A percentile compares a stretch with the other conserved stretches of the same genome.
Evolutionary conservation across 495 filamentous ascomycete genomes (phyloP).

Genomic region (Annulohypoxylon nitens): DNA sequence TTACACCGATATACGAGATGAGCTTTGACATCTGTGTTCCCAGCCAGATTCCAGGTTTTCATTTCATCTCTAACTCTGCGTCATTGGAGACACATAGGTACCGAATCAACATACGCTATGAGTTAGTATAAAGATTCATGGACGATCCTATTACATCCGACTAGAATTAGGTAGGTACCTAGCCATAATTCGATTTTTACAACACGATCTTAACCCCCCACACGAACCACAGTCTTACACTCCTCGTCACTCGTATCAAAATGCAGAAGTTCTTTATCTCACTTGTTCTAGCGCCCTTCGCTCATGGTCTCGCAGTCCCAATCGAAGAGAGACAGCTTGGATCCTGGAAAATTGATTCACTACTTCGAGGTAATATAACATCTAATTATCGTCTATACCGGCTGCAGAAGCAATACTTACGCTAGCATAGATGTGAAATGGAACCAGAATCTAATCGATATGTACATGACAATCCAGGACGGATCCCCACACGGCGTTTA

Average conservation of each 20-base stretch:
- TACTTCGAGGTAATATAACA: background rate
- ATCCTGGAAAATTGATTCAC: background rate
- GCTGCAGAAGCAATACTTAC: background rate
- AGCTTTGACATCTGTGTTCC: background rate
- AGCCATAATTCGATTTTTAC: background rate
- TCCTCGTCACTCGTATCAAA: background rate
- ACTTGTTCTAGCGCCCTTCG: background rate
- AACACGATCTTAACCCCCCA: background rate
- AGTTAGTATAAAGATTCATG: background rate
- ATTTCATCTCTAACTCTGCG: background rate
- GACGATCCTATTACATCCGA: background rate
- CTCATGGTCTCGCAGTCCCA: background rate
- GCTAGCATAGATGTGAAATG: background rate
- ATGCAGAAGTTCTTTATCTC: background rate
- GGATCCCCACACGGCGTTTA: background rate
- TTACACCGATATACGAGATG: background rate
- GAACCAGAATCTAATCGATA: background rate
- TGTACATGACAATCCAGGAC: background rate
- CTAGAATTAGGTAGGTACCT: background rate
- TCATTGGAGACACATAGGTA: background rate
- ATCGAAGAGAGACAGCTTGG: background rate
- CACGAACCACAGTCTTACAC: background rate
- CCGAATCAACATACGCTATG: background rate
- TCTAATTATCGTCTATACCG: background rate
- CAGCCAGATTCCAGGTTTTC: background rate